These are phyloP conservation scores for Westerdykella ornata DNA, from an alignment of 2,329 filamentous ascomycete genomes.

Conservation along the genomic window DNA sequence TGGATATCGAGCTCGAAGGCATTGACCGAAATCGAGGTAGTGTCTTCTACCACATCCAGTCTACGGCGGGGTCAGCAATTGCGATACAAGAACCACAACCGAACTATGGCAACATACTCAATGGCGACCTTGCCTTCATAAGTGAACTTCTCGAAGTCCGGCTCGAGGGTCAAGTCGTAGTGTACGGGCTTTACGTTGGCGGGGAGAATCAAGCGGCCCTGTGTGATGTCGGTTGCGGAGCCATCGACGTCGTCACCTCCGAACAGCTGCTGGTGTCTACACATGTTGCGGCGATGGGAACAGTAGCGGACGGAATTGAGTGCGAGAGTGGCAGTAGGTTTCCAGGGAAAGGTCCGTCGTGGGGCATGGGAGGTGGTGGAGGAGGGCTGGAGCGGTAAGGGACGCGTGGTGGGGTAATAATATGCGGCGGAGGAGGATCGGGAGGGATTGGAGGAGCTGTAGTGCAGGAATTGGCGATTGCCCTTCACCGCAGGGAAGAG, in stretches of 20 bases:
- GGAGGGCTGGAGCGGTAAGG: slow-evolving; percentile 6
- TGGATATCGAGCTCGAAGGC: slow-evolving; percentile 80
- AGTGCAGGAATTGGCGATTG: slow-evolving; percentile 21
- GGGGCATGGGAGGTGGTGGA: slow-evolving; percentile 28
- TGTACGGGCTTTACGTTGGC: slow-evolving; percentile 87
- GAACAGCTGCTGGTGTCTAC: slow-evolving; percentile 46
- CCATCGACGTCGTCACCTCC: slow-evolving; percentile 45
- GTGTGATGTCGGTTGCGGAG: slow-evolving; percentile 54
- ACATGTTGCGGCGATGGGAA: slow-evolving; percentile 72
- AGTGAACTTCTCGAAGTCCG: slow-evolving; percentile 78
- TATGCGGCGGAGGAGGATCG: slow-evolving; percentile 1
- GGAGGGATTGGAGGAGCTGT: slow-evolving; percentile 28
- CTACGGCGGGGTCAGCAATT: slow-evolving; percentile 33
- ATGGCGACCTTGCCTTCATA: slow-evolving; percentile 81
- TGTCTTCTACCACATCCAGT: slow-evolving; percentile 77
- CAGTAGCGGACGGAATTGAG: slow-evolving; percentile 49
- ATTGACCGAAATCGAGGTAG: slow-evolving; percentile 79
- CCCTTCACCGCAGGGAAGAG: slow-evolving; percentile 9
- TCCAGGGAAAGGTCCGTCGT: slow-evolving; percentile 14
- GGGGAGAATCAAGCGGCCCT: slow-evolving; percentile 76
- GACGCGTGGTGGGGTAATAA: neutral
- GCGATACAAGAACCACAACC: neutral
- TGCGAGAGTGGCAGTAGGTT: slow-evolving; percentile 12
- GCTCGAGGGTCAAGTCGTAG: slow-evolving; percentile 87
- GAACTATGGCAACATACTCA: slow-evolving; percentile 49